Percentiles rank a stretch among this genome's conserved stretches.
phyloP scores from a whole-genome alignment of 345 rosid genomes.

The Eutrema heterophyllum region DNA sequence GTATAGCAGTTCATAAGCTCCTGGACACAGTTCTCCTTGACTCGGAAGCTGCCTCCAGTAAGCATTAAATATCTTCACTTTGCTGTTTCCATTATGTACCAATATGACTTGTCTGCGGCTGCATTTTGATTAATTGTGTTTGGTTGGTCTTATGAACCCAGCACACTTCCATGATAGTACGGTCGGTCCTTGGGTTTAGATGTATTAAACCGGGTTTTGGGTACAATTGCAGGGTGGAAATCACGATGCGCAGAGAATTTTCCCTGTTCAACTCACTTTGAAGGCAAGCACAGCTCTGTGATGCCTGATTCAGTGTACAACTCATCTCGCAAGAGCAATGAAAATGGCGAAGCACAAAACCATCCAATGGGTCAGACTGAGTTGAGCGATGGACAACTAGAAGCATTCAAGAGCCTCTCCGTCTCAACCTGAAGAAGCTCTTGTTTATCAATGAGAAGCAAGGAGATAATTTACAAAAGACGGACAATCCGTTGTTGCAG shows the following conservation, averaged over 20 bases:
- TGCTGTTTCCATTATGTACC: not conserved
- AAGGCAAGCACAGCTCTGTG: constrained; percentile 64
- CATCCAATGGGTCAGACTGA: constrained; percentile 36
- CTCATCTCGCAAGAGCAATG: constrained; percentile 36
- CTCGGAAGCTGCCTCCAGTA: constrained; percentile 74
- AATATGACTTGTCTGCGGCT: not conserved
- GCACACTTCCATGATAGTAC: not conserved
- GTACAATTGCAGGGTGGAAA: constrained; percentile 75
- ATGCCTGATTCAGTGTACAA: constrained; percentile 45
- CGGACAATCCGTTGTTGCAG: constrained; percentile 4
- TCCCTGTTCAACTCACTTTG: constrained; percentile 73
- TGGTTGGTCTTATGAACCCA: not conserved
- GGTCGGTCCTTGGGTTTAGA: not conserved
- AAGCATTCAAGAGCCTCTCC: constrained; percentile 54
- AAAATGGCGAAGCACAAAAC: constrained; percentile 48
- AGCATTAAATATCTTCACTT: constrained; percentile 31
- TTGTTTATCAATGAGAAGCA: constrained; percentile 15
- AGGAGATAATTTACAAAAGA: constrained; percentile 12
- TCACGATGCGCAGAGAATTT: constrained; percentile 58
- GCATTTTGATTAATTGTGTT: not conserved
- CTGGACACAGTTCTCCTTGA: constrained; percentile 47
- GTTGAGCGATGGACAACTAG: constrained; percentile 68
- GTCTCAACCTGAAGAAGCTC: constrained; percentile 28
- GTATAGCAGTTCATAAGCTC: constrained; percentile 69
- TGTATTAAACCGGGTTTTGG: not conserved